Percentiles rank a stretch among this genome's conserved stretches.
Conservation (phyloP, 2,329 filamentous ascomycete genomes). For the Neurospora sp. region DNA sequence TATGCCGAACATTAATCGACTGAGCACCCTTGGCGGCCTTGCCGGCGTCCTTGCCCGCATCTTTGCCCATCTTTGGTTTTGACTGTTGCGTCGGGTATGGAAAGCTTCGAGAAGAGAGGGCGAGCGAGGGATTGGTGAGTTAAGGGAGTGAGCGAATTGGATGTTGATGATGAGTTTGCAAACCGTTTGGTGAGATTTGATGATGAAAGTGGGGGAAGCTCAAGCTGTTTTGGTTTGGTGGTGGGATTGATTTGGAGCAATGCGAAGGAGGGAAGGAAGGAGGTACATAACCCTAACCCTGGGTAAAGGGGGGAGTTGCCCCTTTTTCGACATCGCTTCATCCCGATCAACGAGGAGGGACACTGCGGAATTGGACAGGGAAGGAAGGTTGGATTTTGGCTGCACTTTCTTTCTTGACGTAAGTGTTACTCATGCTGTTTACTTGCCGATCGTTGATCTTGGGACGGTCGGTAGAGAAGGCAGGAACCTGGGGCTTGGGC, state of each 20-base stretch:
- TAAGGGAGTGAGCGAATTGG: background rate
- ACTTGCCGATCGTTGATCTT: background rate
- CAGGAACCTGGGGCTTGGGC: background rate
- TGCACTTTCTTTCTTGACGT: background rate
- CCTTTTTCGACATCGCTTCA: background rate
- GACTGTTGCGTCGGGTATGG: too few relatives aligned
- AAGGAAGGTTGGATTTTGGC: background rate
- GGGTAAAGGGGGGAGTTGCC: background rate
- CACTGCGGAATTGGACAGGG: background rate
- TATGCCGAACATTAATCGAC: conserved; percentile 65
- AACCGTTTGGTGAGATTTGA: background rate
- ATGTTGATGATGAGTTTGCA: background rate
- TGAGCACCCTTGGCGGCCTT: conserved; percentile 44
- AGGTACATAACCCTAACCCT: background rate
- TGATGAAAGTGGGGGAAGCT: background rate
- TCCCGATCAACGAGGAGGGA: background rate
- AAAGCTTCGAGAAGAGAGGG: too few relatives aligned
- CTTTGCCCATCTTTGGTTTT: conserved; percentile 6
- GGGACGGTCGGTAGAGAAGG: background rate
- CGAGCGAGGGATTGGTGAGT: background rate
- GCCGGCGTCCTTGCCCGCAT: conserved; percentile 18
- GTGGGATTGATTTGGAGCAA: background rate
- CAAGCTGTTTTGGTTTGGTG: background rate
- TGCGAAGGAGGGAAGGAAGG: too few relatives aligned
- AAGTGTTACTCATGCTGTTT: background rate